phyloP scores from a whole-genome alignment of 306 rosid genomes.

The Castanospermum australe region DNA sequence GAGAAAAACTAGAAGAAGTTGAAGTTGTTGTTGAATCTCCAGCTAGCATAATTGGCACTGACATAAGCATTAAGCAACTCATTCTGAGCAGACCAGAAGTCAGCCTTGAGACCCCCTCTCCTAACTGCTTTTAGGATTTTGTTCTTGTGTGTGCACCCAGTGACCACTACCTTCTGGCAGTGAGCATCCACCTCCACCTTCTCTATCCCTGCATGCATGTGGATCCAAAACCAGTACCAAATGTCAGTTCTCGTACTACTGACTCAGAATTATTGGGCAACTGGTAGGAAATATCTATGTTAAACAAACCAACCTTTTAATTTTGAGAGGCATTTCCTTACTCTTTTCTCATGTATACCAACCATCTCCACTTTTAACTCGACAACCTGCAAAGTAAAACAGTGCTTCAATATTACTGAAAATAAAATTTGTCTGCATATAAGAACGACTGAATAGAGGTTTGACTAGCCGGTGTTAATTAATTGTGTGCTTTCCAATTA shows the following conservation, averaged over 20 bases:
- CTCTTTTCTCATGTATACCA: slow-evolving; percentile 81
- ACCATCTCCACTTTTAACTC: slow-evolving; percentile 95
- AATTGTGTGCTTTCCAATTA: not conserved
- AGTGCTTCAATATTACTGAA: slow-evolving; percentile 12
- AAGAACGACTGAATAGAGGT: not conserved
- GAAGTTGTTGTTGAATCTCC: slow-evolving; percentile 57
- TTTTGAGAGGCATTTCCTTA: slow-evolving; percentile 80
- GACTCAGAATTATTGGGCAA: not conserved
- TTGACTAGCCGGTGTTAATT: not conserved
- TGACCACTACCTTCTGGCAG: slow-evolving; percentile 73
- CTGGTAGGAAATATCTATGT: not conserved
- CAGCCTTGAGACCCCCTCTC: slow-evolving; percentile 84
- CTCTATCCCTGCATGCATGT: slow-evolving; percentile 67
- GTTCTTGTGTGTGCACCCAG: slow-evolving; percentile 76
- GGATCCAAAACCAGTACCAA: not conserved
- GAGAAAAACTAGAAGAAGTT: slow-evolving; percentile 55
- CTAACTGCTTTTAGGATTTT: slow-evolving; percentile 83
- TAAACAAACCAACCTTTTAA: slow-evolving; percentile 52
- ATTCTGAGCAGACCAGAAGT: slow-evolving; percentile 87
- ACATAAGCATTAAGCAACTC: slow-evolving; percentile 77
- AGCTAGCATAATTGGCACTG: slow-evolving; percentile 43
- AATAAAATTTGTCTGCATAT: not conserved
- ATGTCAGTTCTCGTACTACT: not conserved
- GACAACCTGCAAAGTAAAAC: slow-evolving; percentile 54
- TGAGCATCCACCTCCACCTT: slow-evolving; percentile 82